Conservation (phyloP, 306 rosid genomes). For the Pachyrhizus erosus region DNA sequence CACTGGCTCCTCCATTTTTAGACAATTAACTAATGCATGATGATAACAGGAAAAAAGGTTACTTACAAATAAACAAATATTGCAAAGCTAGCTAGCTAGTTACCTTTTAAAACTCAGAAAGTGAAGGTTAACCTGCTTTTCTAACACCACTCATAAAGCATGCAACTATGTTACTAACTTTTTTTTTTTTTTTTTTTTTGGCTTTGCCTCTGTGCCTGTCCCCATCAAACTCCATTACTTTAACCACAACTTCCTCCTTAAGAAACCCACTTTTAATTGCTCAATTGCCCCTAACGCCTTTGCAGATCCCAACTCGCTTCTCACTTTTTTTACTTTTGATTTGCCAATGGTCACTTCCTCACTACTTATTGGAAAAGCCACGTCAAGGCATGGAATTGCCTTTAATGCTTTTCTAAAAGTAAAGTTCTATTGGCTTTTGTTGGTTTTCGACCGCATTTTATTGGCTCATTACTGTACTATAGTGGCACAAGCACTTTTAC, state of each 20-base stretch:
- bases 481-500: constrained; percentile 11
- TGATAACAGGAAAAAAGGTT: constrained; percentile 34
- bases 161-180: constrained; percentile 39
- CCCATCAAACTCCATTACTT: constrained; percentile 56
- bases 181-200: too few relatives aligned
- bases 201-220: constrained; percentile 63
- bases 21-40: constrained; percentile 51
- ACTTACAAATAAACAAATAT: not conserved
- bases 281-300: not conserved
- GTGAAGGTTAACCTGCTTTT: constrained; percentile 48
- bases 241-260: constrained; percentile 52
- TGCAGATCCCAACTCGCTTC: not conserved
- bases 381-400: constrained; percentile 19
- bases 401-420: constrained; percentile 57
- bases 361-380: constrained; percentile 30
- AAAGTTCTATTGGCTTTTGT: constrained; percentile 38
- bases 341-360: not conserved
- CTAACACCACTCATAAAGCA: constrained; percentile 51
- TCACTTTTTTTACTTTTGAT: not conserved
- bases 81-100: constrained; percentile 38
- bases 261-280: constrained; percentile 46
- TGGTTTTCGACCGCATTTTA: constrained; percentile 38
- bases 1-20: constrained; percentile 28
- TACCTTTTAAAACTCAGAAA: constrained; percentile 43
- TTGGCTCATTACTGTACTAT: constrained; percentile 22